Percentiles rank a stretch among this genome's conserved stretches.
Conservation (phyloP, 305 asterid genomes). For the Lippia alba region DNA sequence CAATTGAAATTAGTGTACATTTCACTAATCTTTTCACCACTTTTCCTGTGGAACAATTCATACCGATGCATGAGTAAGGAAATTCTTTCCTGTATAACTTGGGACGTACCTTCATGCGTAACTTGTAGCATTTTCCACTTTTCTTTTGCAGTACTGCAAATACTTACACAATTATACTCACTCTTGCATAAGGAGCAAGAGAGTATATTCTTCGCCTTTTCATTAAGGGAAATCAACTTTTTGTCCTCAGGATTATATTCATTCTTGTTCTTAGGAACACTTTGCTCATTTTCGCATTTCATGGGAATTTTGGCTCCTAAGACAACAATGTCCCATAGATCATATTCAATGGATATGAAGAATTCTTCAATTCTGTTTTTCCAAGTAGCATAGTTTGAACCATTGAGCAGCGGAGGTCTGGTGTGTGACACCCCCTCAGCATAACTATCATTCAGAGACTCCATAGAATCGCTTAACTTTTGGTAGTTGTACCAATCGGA, state of each 20-base stretch:
- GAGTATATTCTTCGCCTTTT: not conserved
- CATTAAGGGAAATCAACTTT: not conserved
- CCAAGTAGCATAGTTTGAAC: not conserved
- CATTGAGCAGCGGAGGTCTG: not conserved
- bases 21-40: no score
- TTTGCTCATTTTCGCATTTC: not conserved
- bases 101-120: not conserved
- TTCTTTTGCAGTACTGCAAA: not conserved
- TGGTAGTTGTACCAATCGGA: no score
- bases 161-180: not conserved
- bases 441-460: no score
- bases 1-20: not conserved
- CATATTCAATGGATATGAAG: not conserved
- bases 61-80: no score
- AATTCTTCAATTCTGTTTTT: no score
- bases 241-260: not conserved
- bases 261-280: not conserved
- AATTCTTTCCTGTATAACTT: not conserved
- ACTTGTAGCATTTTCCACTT: not conserved
- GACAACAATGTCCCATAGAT: not conserved
- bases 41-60: not conserved
- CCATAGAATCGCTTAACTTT: no score
- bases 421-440: not conserved
- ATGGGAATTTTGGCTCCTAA: not conserved
- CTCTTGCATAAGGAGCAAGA: not conserved